Evolutionary conservation across 1,139 yeast genomes (phyloP), one percentile per base, ranked within the genome.

Genomic region (Yamadazyma diddensiae): DNA sequence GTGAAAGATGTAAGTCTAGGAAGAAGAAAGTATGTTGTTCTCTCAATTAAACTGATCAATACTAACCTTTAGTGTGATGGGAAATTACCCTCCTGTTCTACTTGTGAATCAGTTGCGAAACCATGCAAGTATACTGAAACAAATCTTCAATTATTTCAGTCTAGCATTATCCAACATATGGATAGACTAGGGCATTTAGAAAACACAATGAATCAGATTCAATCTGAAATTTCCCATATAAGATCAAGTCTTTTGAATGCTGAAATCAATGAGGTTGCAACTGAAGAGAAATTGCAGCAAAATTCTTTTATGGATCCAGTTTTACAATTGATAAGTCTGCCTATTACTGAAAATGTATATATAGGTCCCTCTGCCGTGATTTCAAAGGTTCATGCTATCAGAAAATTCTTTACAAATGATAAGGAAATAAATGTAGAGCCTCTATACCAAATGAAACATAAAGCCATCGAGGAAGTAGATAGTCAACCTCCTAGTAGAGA

Each of bases 381-480:
- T 9, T 42, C 47, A 1, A 42, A 42, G 32, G 47, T 42, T 12
- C 46, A 43, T 24, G 46, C 47, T 9, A 42, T 43, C 7, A 25
- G 47, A 21, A 38, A 26, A 16, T 40, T 42, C 9, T 24, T 43
- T n/a, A 43, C 46, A 11, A 38, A 42, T 21, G 44, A 37, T 17
- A 35, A 38, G 29, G 41, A 43, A 5, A 24, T 36, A 7, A 32
- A 29, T 12, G 24, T 28, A 7, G 16, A 16, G 5, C 31, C 39
- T 7, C 21, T 33, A 6, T 26, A 25, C 6, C 34, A 35, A 27
- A 22, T 24, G 13, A 34, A 29, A 23, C 26, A 13, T n/a, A 30
- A 24, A 4, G 27, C 28, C 6, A 24, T 29, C 4, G 43, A 37
- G 8, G n/a, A 33, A 4, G 21, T 26, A 6, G 29, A 26, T 3